phyloP scores from a whole-genome alignment of 139 green algal genomes.

The Nannochloris sp. region DNA sequence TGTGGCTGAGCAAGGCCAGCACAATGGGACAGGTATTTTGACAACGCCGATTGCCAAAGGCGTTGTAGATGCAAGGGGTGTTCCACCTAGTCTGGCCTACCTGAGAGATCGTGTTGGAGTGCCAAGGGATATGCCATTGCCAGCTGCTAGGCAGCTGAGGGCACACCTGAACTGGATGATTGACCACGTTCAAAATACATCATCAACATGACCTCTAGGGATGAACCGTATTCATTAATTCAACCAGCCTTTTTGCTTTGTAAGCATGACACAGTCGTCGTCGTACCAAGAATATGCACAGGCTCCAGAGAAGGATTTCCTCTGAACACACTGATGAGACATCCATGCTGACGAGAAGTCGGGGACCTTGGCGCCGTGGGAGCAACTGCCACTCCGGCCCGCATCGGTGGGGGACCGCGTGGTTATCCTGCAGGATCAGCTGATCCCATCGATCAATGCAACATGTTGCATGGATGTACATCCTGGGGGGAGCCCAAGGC shows the following conservation, averaged over 20 bases:
- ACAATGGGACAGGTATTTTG: background rate
- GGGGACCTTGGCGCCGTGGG: too few species aligned
- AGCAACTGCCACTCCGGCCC: too few species aligned
- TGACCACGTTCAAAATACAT: conserved; percentile 8
- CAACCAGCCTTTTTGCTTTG: background rate
- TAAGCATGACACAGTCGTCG: too few species aligned
- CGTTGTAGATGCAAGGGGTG: conserved; percentile 21
- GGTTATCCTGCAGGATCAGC: too few species aligned
- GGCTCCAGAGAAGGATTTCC: too few species aligned
- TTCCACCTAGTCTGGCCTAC: conserved; percentile 40
- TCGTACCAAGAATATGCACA: too few species aligned
- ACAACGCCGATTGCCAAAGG: background rate
- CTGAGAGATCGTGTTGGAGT: conserved; percentile 77
- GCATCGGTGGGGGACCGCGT: too few species aligned
- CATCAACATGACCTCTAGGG: background rate
- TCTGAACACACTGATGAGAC: too few species aligned
- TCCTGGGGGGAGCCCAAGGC: too few species aligned
- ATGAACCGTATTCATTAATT: background rate
- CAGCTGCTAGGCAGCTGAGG: conserved; percentile 74
- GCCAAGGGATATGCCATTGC: conserved; percentile 71
- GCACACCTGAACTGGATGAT: conserved; percentile 79
- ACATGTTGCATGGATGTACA: too few species aligned
- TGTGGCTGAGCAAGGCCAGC: conserved; percentile 37
- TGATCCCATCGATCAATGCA: too few species aligned
- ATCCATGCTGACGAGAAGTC: too few species aligned